These are phyloP conservation scores for Apiotrichum laibachii DNA, from an alignment of 1,284 basidiomycete genomes.

Conservation along the genomic window DNA sequence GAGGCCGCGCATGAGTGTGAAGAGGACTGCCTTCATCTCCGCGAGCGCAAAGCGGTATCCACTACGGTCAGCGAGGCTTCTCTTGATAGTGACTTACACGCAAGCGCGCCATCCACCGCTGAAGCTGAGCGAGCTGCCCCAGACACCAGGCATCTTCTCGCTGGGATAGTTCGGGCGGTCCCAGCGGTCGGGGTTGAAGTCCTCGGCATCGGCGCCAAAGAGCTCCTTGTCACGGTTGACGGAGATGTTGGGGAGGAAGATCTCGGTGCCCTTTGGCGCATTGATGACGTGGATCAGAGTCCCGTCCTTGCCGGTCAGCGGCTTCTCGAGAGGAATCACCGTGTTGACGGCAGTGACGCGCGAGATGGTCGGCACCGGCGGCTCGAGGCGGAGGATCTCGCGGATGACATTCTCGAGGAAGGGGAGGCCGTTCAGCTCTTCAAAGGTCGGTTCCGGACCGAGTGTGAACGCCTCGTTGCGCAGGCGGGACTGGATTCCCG, in stretches of 20 bases:
- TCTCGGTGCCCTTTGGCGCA: constrained; percentile 35
- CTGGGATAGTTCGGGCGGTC: constrained; percentile 12
- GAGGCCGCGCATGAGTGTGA: constrained; percentile 59
- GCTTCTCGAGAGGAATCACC: constrained; percentile 60
- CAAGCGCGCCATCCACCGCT: constrained; percentile 64
- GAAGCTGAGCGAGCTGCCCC: constrained; percentile 65
- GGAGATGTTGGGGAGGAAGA: constrained; percentile 57
- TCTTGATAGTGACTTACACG: constrained; percentile 48
- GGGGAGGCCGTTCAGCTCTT: constrained; percentile 53
- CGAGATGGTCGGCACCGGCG: constrained; percentile 57
- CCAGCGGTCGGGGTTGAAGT: constrained; percentile 56
- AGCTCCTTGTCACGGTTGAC: constrained; percentile 62
- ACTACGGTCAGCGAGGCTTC: constrained; percentile 3
- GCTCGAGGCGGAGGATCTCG: constrained; percentile 64
- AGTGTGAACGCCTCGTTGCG: constrained; percentile 56
- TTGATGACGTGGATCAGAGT: constrained; percentile 42
- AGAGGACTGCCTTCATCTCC: constrained; percentile 63
- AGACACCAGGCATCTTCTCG: constrained; percentile 59
- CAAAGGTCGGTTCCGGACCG: constrained; percentile 37
- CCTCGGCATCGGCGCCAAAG: constrained; percentile 67
- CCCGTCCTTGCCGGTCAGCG: constrained; percentile 49
- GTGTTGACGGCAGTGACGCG: constrained; percentile 56
- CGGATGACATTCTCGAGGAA: constrained; percentile 65
- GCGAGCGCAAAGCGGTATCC: constrained; percentile 68
- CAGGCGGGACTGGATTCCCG: constrained; percentile 58